Percentiles rank a stretch among this genome's conserved stretches.
phyloP scores from a whole-genome alignment of 306 rosid species.

The Adenanthera pavonina region DNA sequence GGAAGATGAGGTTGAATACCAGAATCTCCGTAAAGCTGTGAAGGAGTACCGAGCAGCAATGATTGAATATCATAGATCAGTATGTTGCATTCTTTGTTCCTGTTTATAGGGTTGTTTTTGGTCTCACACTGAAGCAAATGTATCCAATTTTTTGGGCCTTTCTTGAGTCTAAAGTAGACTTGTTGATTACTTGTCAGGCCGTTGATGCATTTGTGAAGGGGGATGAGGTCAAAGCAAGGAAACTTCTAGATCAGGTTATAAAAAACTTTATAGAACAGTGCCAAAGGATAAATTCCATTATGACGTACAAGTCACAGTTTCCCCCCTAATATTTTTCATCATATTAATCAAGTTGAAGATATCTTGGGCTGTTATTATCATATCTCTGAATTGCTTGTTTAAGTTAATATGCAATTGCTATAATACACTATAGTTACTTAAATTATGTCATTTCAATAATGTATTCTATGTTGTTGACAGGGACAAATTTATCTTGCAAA shows the following conservation, averaged over 20 bases:
- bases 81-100: constrained; percentile 49
- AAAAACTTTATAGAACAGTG: constrained; percentile 30
- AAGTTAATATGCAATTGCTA: background rate
- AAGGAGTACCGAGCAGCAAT: constrained; percentile 68
- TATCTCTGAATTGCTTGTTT: constrained; percentile 16
- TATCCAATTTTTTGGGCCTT: constrained; percentile 22
- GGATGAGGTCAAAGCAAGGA: constrained; percentile 61
- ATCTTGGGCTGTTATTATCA: constrained; percentile 6
- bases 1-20: constrained; percentile 68
- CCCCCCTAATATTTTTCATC: constrained; percentile 5
- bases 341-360: constrained; percentile 24
- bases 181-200: constrained; percentile 63
- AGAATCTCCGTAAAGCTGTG: constrained; percentile 68
- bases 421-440: constrained; percentile 18
- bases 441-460: constrained; percentile 13
- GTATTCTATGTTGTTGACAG: constrained; percentile 51
- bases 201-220: constrained; percentile 70
- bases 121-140: constrained; percentile 27
- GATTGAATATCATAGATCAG: constrained; percentile 82
- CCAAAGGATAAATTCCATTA: constrained; percentile 15
- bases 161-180: constrained; percentile 41
- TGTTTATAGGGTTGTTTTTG: constrained; percentile 21
- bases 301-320: constrained; percentile 18
- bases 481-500: constrained; percentile 61
- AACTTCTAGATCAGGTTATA: constrained; percentile 65